phyloP scores from a whole-genome alignment of 2,329 filamentous ascomycete species.

The Penicillium brevicompactum region DNA sequence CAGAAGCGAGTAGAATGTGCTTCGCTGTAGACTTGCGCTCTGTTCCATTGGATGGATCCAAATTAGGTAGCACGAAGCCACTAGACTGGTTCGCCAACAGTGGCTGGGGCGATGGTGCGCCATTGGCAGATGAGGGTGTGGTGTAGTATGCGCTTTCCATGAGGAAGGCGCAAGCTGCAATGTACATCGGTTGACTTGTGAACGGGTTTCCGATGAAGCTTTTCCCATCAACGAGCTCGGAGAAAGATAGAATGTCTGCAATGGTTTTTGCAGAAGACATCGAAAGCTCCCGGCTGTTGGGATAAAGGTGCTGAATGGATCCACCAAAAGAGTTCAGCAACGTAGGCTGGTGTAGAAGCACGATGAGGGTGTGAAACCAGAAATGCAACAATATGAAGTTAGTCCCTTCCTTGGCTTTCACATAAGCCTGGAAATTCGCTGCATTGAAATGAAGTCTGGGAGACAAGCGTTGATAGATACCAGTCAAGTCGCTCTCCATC shows the following conservation, averaged over 20 bases:
- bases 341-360: constrained; percentile 81
- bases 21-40: constrained; percentile 52
- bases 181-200: constrained; percentile 87
- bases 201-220: constrained; percentile 88
- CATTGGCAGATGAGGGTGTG: constrained; percentile 64
- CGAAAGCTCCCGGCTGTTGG: constrained; percentile 76
- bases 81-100: constrained; percentile 35
- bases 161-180: constrained; percentile 84
- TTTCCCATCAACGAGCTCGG: constrained; percentile 80
- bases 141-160: constrained; percentile 77
- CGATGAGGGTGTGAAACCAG: constrained; percentile 86
- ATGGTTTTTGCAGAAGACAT: constrained; percentile 93
- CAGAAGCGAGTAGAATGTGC: constrained; percentile 76
- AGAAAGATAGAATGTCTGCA: constrained; percentile 83
- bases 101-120: constrained; percentile 50
- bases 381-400: constrained; percentile 86
- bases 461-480: constrained; percentile 73
- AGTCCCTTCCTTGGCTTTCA: constrained; percentile 77
- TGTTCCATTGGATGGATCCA: constrained; percentile 29
- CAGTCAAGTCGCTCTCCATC: constrained; percentile 80
- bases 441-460: constrained; percentile 79
- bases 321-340: constrained; percentile 75
- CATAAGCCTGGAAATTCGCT: constrained; percentile 81
- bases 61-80: constrained; percentile 37
- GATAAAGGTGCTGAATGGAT: constrained; percentile 69